A percentile compares a stretch with the other conserved stretches of the same genome.
Evolutionary conservation across 768 basidiomycete species (phyloP).

Genomic region (Rubroboletus satanas): DNA sequence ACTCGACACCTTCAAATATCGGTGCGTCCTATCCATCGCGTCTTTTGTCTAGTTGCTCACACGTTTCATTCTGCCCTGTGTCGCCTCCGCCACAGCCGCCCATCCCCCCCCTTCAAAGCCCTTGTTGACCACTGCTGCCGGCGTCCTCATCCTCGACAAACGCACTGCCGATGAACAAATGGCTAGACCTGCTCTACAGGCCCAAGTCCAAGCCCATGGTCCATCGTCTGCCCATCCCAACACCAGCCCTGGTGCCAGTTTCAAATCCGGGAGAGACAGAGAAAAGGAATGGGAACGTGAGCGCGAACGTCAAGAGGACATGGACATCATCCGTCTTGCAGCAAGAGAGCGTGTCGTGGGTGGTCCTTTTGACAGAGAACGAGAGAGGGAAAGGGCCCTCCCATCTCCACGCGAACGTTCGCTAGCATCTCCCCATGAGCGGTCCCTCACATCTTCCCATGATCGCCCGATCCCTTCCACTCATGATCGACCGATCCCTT

Average conservation of each 20-base stretch:
- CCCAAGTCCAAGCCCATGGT: conserved; percentile 14
- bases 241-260: conserved; percentile 19
- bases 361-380: conserved; percentile 27
- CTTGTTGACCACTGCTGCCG: conserved; percentile 23
- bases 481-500: conserved; percentile 21
- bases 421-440: conserved; percentile 24
- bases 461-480: conserved; percentile 22
- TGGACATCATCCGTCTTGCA: conserved; percentile 23
- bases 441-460: conserved; percentile 17
- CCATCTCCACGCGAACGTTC: conserved; percentile 26
- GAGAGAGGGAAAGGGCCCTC: conserved; percentile 23
- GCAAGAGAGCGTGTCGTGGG: conserved; percentile 23
- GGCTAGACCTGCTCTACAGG: conserved; percentile 20
- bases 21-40: conserved; percentile 13
- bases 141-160: conserved; percentile 29
- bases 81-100: conserved; percentile 14
- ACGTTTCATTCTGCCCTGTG: background rate
- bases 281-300: conserved; percentile 30
- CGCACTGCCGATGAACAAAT: conserved; percentile 31
- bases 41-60: background rate
- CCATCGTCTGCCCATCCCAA: conserved; percentile 17
- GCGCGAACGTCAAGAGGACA: conserved; percentile 29
- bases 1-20: conserved; percentile 26
- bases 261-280: conserved; percentile 26
- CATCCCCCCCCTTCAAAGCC: conserved; percentile 28